phyloP scores from a whole-genome alignment of 768 basidiomycete genomes.

The Boletellus ananas region DNA sequence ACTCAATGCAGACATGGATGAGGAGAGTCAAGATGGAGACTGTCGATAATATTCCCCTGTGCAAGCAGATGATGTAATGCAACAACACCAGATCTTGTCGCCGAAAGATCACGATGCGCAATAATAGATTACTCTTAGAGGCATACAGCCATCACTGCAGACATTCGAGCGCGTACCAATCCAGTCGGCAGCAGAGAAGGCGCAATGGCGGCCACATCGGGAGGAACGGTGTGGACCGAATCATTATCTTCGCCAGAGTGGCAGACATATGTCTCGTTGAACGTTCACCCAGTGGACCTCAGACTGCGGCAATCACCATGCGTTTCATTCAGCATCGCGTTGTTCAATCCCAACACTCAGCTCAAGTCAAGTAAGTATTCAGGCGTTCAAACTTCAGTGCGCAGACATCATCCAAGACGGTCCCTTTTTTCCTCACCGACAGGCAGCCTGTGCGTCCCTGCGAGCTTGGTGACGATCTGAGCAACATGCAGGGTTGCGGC shows the following conservation, averaged over 20 bases:
- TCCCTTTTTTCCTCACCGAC: background rate
- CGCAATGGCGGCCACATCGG: no score
- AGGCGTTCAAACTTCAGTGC: background rate
- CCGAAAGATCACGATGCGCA: no score
- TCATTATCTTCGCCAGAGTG: no score
- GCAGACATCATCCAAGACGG: background rate
- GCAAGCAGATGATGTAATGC: background rate
- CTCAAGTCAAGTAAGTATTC: background rate
- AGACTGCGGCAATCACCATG: no score
- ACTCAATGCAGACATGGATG: background rate
- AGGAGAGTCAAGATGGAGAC: background rate
- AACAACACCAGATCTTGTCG: no score
- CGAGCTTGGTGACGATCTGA: background rate
- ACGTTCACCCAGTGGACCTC: no score
- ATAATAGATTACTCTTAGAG: no score
- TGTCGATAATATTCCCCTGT: background rate
- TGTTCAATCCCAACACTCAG: background rate
- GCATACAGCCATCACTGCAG: no score
- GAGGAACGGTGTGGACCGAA: no score
- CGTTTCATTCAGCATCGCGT: background rate
- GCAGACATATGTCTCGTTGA: background rate
- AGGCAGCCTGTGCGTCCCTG: background rate
- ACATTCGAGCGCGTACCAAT: no score
- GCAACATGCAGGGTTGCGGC: constrained; percentile 1
- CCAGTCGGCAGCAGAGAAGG: no score